phyloP scores from a whole-genome alignment of 2,329 filamentous ascomycete species.

The Fusarium sp. region DNA sequence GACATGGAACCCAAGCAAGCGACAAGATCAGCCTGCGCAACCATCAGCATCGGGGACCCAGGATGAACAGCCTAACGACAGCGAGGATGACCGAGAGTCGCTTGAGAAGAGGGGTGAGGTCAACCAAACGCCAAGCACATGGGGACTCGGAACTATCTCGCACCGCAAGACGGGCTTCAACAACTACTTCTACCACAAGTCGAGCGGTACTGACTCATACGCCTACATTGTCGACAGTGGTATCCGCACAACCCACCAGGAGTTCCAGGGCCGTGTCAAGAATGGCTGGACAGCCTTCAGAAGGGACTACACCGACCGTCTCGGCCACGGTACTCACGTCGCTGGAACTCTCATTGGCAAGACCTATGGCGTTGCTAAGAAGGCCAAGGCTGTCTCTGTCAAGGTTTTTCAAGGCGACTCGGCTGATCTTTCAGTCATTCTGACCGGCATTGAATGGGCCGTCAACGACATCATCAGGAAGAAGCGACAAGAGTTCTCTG shows the following conservation, averaged over 20 bases:
- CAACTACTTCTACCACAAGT: conserved; percentile 63
- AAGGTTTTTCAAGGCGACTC: conserved; percentile 57
- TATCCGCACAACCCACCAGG: conserved; percentile 64
- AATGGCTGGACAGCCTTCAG: conserved; percentile 45
- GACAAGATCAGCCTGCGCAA: conserved; percentile 11
- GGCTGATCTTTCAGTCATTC: conserved; percentile 49
- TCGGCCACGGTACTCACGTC: conserved; percentile 60
- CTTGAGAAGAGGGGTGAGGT: conserved; percentile 46
- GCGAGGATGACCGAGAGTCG: background rate
- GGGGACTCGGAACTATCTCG: conserved; percentile 52
- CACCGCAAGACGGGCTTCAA: conserved; percentile 45
- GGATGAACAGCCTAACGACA: background rate
- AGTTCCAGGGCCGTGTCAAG: conserved; percentile 66
- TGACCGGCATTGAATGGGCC: conserved; percentile 57
- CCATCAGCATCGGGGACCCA: background rate
- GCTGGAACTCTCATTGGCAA: conserved; percentile 53
- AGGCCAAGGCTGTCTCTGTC: conserved; percentile 58
- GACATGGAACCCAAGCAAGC: conserved; percentile 18
- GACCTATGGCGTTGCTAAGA: conserved; percentile 59
- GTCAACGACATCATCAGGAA: conserved; percentile 58
- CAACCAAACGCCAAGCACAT: conserved; percentile 48
- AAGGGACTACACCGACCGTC: conserved; percentile 46
- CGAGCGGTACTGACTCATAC: conserved; percentile 61
- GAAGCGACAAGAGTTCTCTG: conserved; percentile 56
- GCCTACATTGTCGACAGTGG: conserved; percentile 75